Conservation (phyloP, 129 eudicot genomes). For the Erigeron canadensis region DNA sequence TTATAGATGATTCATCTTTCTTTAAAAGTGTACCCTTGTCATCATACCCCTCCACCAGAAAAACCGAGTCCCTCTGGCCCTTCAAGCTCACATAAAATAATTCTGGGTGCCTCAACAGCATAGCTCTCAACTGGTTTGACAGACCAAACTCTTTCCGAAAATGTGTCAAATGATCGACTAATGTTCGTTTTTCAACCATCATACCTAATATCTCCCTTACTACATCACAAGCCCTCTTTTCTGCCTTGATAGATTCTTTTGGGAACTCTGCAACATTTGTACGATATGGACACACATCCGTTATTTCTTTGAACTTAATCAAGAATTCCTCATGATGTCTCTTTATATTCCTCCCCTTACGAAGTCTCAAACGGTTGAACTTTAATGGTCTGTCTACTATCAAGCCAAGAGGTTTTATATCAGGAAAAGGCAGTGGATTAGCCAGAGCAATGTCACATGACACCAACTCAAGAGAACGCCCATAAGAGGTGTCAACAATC, state of each 20-base stretch:
- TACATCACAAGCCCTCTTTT: slow-evolving; percentile 90
- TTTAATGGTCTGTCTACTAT: slow-evolving; percentile 92
- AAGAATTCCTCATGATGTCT: slow-evolving; percentile 68
- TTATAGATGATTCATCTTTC: slow-evolving; percentile 50
- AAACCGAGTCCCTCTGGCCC: slow-evolving; percentile 88
- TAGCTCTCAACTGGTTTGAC: slow-evolving; percentile 76
- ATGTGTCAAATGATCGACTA: slow-evolving; percentile 90
- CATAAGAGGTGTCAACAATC: slow-evolving; percentile 80
- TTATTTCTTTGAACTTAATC: slow-evolving; percentile 60
- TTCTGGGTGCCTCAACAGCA: slow-evolving; percentile 94
- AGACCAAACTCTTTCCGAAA: slow-evolving; percentile 90
- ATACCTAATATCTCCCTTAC: slow-evolving; percentile 89
- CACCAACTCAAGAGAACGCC: slow-evolving; percentile 95
- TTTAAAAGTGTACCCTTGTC: slow-evolving; percentile 62
- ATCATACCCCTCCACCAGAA: slow-evolving; percentile 79
- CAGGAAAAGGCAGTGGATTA: slow-evolving; percentile 46
- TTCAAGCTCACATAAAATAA: slow-evolving; percentile 82
- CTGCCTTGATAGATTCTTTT: slow-evolving; percentile 64
- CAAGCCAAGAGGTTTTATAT: slow-evolving; percentile 41
- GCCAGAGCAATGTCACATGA: slow-evolving; percentile 64
- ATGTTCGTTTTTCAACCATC: slow-evolving; percentile 84
- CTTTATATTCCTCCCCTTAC: slow-evolving; percentile 71
- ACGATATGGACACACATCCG: slow-evolving; percentile 73
- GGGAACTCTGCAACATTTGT: slow-evolving; percentile 52
- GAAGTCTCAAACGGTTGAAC: slow-evolving; percentile 72